Conservation (phyloP, 805 yeast genomes). For the Kurtzmaniella cleridarum region DNA sequence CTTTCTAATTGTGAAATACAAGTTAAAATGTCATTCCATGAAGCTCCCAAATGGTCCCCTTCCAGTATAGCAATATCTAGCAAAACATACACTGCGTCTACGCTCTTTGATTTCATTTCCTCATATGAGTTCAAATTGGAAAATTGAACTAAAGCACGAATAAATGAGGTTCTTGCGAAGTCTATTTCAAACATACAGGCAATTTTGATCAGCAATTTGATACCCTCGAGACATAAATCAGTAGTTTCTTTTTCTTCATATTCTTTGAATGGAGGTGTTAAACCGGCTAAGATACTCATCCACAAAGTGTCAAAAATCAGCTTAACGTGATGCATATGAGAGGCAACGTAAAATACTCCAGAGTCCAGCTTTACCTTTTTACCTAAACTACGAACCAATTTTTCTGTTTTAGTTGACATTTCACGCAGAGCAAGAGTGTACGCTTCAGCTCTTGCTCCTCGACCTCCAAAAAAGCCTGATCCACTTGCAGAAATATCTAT, state of each 20-base stretch:
- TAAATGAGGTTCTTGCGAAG: constrained; percentile 82
- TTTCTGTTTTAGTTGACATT: constrained; percentile 84
- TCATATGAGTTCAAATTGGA: constrained; percentile 73
- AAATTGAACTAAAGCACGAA: constrained; percentile 85
- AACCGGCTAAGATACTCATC: constrained; percentile 95
- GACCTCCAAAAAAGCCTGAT: constrained; percentile 59
- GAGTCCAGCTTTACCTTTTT: constrained; percentile 27
- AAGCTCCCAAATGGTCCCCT: constrained; percentile 60
- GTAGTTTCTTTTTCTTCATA: constrained; percentile 71
- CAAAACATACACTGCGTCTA: constrained; percentile 70
- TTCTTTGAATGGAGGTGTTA: constrained; percentile 90
- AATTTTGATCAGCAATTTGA: constrained; percentile 74
- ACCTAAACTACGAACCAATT: constrained; percentile 65
- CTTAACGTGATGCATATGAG: constrained; percentile 83
- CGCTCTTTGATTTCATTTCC: constrained; percentile 73
- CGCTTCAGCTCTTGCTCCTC: constrained; percentile 72
- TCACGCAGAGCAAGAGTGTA: constrained; percentile 90
- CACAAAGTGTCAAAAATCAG: constrained; percentile 92
- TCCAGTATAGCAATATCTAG: constrained; percentile 73
- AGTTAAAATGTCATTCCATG: constrained; percentile 82
- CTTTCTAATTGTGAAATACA: constrained; percentile 90
- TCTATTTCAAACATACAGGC: constrained; percentile 80
- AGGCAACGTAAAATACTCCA: constrained; percentile 68
- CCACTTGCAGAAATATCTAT: constrained; percentile 22
- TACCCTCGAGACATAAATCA: constrained; percentile 74